Conservation (phyloP, 805 yeast genomes). For the Metschnikowia noctiluminum region DNA sequence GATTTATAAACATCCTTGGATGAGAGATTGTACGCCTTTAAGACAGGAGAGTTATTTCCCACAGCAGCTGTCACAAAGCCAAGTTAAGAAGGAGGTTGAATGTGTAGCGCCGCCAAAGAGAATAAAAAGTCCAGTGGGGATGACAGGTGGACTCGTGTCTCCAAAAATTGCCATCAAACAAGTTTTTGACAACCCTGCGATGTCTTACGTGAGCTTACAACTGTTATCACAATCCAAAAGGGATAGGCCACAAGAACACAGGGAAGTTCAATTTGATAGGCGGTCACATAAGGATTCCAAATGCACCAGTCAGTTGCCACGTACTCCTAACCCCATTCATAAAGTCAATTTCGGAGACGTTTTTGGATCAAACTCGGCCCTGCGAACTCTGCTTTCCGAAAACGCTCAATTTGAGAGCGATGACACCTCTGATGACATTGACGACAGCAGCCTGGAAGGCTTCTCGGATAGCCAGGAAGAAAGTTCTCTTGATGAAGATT, state of each 20-base stretch:
- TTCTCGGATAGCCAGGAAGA: conserved; percentile 1
- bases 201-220: conserved; percentile 24
- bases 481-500: conserved; percentile 20
- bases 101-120: conserved; percentile 1
- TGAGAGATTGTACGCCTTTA: conserved; percentile 23
- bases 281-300: conserved; percentile 9
- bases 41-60: conserved; percentile 17
- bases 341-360: conserved; percentile 32
- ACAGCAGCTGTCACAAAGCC: conserved; percentile 1
- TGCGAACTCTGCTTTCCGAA: conserved; percentile 4
- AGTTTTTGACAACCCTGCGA: conserved; percentile 43
- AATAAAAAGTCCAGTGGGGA: conserved; percentile 9
- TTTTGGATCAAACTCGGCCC: conserved; percentile 16
- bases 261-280: conserved; percentile 22
- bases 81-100: neutral
- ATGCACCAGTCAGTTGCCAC: conserved; percentile 28
- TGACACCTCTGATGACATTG: conserved; percentile 8
- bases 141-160: conserved; percentile 12
- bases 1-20: conserved; percentile 76
- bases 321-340: conserved; percentile 38
- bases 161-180: conserved; percentile 34
- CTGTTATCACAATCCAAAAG: conserved; percentile 16
- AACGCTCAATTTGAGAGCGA: conserved; percentile 16
- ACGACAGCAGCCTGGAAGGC: conserved; percentile 14
- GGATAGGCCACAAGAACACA: conserved; percentile 10